Conservation (phyloP, 2,329 filamentous ascomycete species). For the Samsoniella hepiali region DNA sequence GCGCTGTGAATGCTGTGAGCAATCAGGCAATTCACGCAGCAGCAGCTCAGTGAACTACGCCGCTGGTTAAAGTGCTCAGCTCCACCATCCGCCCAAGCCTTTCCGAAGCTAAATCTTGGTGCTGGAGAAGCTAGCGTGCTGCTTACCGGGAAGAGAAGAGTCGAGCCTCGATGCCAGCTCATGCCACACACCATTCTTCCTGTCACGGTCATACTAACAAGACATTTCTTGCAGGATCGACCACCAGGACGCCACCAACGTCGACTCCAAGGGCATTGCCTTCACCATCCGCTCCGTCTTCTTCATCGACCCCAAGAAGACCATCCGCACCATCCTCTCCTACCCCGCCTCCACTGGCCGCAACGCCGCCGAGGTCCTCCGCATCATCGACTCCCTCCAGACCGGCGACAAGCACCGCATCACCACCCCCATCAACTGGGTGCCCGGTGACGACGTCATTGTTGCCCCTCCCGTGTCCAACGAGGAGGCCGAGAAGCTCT, state of each 20-base stretch:
- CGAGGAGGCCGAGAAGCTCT: constrained; percentile 82
- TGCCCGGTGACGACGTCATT: constrained; percentile 85
- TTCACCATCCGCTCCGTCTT: constrained; percentile 95
- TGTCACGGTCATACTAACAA: background rate
- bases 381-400: constrained; percentile 76
- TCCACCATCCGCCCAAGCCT: background rate
- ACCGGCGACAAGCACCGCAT: constrained; percentile 84
- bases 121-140: background rate
- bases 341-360: constrained; percentile 90
- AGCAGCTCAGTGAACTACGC: background rate
- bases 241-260: constrained; percentile 77
- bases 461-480: constrained; percentile 80
- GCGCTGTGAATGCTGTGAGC: background rate
- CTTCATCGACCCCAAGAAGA: constrained; percentile 91
- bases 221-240: constrained; percentile 55
- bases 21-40: constrained; percentile 4
- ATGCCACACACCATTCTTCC: too few relatives aligned
- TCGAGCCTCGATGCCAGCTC: background rate
- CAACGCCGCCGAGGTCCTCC: constrained; percentile 75
- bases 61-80: background rate
- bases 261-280: constrained; percentile 77
- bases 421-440: constrained; percentile 89
- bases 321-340: constrained; percentile 85
- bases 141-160: background rate
- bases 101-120: background rate